Base-by-base conservation (phyloP, 768 basidiomycete genomes). In the Lactarius vividus region DNA sequence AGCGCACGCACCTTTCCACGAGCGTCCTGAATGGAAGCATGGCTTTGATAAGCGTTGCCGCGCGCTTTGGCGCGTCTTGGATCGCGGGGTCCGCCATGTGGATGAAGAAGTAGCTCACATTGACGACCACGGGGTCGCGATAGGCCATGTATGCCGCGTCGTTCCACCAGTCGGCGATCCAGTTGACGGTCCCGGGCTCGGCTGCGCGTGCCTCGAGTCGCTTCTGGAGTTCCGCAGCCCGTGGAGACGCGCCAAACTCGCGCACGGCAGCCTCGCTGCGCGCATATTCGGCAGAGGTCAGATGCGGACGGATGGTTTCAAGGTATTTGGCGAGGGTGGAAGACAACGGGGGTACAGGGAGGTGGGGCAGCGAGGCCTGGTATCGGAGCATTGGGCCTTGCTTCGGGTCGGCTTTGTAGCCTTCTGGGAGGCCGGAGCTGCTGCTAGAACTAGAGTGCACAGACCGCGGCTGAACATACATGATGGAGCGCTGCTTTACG, bases 121-220 rank as follows among this genome's bases (percentile, higher is more conserved):
- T 91, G 16, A 96, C 91, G 35, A 96, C 89, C 57, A 97, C 92
- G 2, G 95, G 88, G 71, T 96, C 96, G 57, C 92, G 84, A 73
- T 92, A 92, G 7, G 80, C 88, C 89, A 93, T 88, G 74, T 91
- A 92, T 20, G 96, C 96, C 5, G 76, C 84, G 40, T 97, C 93
- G 77, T 98, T 96, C 96, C 96, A 99, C 97, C 97, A 99, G 59
- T 96, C 94, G 56, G 85, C 83, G n/a, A 99, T 82, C 97, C 97
- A 99, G 79, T 83, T 95, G 71, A 79, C 80, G 60, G 78, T 75
- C 20, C 76, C 75, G 1, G 85, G 83, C 29, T 85, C 81, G 0
- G 81, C 80, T 0, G 94, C 94, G 2, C 95, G 85, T 26, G 84
- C 81, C 73, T 92, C 82, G 39, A 98, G 82, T 2, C 97, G 82